Conservation (phyloP, 2,329 filamentous ascomycete genomes). For the Gremmenia infestans region DNA sequence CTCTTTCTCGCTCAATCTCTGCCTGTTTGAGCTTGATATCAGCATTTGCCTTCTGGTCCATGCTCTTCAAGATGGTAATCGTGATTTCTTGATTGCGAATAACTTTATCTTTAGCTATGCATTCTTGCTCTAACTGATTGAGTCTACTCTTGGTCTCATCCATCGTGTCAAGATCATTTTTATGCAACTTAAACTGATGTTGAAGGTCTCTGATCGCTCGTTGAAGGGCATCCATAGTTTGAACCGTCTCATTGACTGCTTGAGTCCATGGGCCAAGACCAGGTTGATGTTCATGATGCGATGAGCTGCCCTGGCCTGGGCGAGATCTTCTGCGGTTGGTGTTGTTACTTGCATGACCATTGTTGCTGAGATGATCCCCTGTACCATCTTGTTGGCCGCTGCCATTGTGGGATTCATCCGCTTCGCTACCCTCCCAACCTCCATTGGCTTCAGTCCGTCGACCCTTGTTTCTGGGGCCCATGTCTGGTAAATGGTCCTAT, state of each 20-base stretch:
- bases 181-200: background rate
- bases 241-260: background rate
- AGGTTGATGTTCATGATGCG: constrained; percentile 1
- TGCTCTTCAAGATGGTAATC: background rate
- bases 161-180: background rate
- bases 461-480: background rate
- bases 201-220: background rate
- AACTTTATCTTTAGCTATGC: background rate
- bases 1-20: background rate
- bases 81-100: background rate
- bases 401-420: constrained; percentile 1
- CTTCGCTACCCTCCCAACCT: constrained; percentile 7
- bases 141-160: background rate
- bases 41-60: background rate
- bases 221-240: background rate
- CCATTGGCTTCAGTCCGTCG: constrained; percentile 2
- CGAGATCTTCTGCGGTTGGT: constrained; percentile 1
- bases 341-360: constrained; percentile 3
- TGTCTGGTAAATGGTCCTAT: background rate
- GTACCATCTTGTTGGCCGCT: background rate
- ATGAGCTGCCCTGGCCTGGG: background rate
- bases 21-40: background rate
- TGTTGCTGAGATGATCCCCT: constrained; percentile 2
- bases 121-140: background rate
- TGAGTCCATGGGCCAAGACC: constrained; percentile 3